Conservation (phyloP, 371 early-diverging fungal genomes). For the Rhizopus microsporus region DNA sequence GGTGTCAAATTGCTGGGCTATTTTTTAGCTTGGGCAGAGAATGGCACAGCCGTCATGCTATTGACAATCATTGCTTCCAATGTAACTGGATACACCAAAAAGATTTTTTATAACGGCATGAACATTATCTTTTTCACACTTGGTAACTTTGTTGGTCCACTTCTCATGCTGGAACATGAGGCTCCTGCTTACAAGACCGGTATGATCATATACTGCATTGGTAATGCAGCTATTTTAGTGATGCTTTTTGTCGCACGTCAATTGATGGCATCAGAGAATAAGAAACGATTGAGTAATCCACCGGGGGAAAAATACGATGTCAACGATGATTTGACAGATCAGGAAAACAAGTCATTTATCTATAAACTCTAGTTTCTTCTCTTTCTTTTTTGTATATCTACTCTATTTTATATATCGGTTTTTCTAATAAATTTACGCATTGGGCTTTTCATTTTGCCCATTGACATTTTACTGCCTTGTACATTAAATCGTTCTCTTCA, state of each 20-base stretch:
- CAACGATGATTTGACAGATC: constrained; percentile 30
- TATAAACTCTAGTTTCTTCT: constrained; percentile 13
- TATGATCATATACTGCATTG: constrained; percentile 29
- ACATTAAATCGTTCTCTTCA: too few species aligned
- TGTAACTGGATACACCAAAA: constrained; percentile 45
- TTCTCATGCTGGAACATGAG: constrained; percentile 25
- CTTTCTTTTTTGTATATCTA: background rate
- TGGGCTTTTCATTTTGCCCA: too few species aligned
- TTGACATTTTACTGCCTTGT: too few species aligned
- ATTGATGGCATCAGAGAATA: constrained; percentile 22
- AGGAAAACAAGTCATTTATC: constrained; percentile 21
- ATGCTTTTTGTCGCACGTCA: constrained; percentile 24
- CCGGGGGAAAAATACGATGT: constrained; percentile 1
- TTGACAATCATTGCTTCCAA: constrained; percentile 31
- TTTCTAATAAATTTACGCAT: too few species aligned
- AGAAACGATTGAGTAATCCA: constrained; percentile 20
- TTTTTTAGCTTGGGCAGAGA: constrained; percentile 29
- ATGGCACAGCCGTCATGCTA: constrained; percentile 31
- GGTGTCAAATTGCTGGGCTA: constrained; percentile 32
- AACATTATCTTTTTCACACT: constrained; percentile 29
- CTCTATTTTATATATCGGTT: background rate
- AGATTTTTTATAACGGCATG: constrained; percentile 35
- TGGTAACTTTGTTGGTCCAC: constrained; percentile 40
- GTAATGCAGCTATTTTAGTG: constrained; percentile 28
- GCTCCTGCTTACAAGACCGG: constrained; percentile 37